Base-by-base conservation (phyloP, 305 asterid genomes). In the Rubia tinctorum region DNA sequence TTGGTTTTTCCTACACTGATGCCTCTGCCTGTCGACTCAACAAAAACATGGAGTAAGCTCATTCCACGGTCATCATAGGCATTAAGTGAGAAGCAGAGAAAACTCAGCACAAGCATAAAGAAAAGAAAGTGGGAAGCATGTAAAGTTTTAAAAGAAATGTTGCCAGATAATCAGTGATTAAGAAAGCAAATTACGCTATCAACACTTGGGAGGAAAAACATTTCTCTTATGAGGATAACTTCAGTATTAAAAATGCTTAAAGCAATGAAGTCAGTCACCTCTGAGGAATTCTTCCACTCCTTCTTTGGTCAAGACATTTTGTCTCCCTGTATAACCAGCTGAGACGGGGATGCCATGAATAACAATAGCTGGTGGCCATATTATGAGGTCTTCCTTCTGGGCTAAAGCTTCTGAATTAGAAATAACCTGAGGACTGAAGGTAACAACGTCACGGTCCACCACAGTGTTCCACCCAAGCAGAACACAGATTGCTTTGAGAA, bases 401-500 rank as follows among this genome's bases (percentile, higher is more conserved):
- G 77, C 73, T 67, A 63, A 75, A 60, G 86, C 84, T 77, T 72
- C 79, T 55, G 68, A 62, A 62, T 47, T 66, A 61, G 82, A 76
- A 82, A 82, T 53, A 42, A 72, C 68, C 75, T 71, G 73, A 9
- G 82, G 82, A 47, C 17, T 3, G 73, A 75, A 72, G 42, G 73
- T 47, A 63, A 64, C 73, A 23, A 74, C 75, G 8, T 73, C 80
- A 15, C 77, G 69, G n/a, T 79, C 72, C 53, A 60, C 82, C 71
- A 42, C 76, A 69, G 63, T 75, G 68, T 69, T 73, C 84, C 86
- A 82, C 22, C 80, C 86, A 75, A 82, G 79, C 45, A 82, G 76
- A 68, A 77, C 80, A 80, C 86, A 82, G 68, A 82, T 77, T 77
- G 86, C 84, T 71, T 69, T 80, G 84, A 68, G 79, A 72, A 82